Evolutionary conservation across 371 early-diverging fungal species (phyloP).

Genomic region (Thermomucor indicae-seudaticae): DNA sequence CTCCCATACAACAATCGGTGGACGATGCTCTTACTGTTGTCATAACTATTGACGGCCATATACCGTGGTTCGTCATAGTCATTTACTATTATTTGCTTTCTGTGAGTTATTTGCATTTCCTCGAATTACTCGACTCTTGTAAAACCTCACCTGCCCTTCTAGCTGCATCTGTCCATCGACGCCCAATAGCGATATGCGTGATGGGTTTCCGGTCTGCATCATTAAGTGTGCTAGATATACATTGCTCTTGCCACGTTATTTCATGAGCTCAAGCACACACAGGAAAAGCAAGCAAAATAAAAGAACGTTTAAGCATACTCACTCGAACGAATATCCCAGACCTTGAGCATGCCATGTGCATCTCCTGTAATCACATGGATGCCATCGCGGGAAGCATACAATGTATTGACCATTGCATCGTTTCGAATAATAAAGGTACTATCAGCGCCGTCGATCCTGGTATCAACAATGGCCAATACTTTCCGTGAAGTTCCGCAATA

Average conservation of each 20-base stretch:
- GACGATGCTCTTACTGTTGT: slow-evolving; percentile 62
- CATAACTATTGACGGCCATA: slow-evolving; percentile 84
- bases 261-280: not conserved
- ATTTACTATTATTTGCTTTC: slow-evolving; percentile 24
- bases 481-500: slow-evolving; percentile 80
- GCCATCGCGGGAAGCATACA: slow-evolving; percentile 71
- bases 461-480: slow-evolving; percentile 66
- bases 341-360: slow-evolving; percentile 70
- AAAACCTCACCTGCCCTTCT: slow-evolving; percentile 36
- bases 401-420: slow-evolving; percentile 81
- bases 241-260: slow-evolving; percentile 34
- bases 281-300: not conserved
- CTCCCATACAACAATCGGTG: not conserved
- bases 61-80: slow-evolving; percentile 78
- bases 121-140: not conserved
- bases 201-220: slow-evolving; percentile 73
- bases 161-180: slow-evolving; percentile 45
- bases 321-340: slow-evolving; percentile 83
- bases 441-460: slow-evolving; percentile 38
- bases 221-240: slow-evolving; percentile 56
- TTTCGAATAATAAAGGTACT: slow-evolving; percentile 46
- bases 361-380: slow-evolving; percentile 77
- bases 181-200: slow-evolving; percentile 68
- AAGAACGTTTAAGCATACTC: slow-evolving; percentile 7
- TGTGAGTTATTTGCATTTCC: not conserved